Evolutionary conservation across 768 basidiomycete species (phyloP), one percentile per base, ranked within the genome.

Genomic region (Trichaptum fuscoviolaceum): DNA sequence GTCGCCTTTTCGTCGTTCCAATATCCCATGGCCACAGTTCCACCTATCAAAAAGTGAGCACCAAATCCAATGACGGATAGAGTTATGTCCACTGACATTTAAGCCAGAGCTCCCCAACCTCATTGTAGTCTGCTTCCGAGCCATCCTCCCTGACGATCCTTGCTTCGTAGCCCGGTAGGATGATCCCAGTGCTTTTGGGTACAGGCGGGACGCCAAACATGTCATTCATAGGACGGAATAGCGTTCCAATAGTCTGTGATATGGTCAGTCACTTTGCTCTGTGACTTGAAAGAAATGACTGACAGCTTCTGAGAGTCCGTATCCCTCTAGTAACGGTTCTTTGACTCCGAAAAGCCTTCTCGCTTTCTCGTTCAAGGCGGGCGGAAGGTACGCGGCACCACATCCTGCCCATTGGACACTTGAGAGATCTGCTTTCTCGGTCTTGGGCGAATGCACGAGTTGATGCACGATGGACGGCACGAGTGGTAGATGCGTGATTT

Each of bases 261-360:
- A 30, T 30, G 30, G 8, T 30, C 30, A 30, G 8, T 30, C 8
- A 8, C 30, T 30, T 2, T 8, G 30, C 30, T 30, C 8, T 30
- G 8, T 25, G 59, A n/a, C n/a, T n/a, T n/a, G n/a, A n/a, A 61
- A 61, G 15, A 42, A 58, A 27, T n/a, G 24, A 76, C 88, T 63
- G 71, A 89, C 88, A 63, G 74, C 74, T 80, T 90, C 89, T 0
- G 88, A 89, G 82, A 90, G 84, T 24, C 91, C 91, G 69, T 90
- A 92, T 0, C 88, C 88, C 80, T 85, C 84, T 0, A 68, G 59
- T 7, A 85, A 72, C 0, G 71, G 69, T 0, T 75, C 71, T 6
- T 79, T 75, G 27, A 71, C 66, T 0, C 82, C 77, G 15, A 82
- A 66, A 69, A 84, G 59, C 62, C 72, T 62, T n/a, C 70, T 62